These are phyloP conservation scores for Globisporangium yorkense DNA, from an alignment of 352 stramenopile genomes.

Conservation along the genomic window DNA sequence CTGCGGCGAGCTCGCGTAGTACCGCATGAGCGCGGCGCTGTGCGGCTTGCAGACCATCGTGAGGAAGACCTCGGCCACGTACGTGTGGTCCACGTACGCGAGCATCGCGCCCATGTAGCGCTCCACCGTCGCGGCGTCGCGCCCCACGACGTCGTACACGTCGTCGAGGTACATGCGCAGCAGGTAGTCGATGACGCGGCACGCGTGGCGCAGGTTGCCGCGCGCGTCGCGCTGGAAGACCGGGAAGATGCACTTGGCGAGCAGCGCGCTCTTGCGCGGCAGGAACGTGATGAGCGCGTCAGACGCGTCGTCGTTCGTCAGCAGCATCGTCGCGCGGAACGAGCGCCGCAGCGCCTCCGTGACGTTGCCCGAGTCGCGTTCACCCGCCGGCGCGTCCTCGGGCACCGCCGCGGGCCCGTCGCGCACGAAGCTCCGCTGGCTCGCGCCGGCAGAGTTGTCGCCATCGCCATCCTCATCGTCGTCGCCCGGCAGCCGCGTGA, in stretches of 20 bases:
- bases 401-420: background rate
- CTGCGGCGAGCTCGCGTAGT: conserved; percentile 56
- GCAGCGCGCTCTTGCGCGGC: conserved; percentile 64
- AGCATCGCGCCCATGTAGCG: conserved; percentile 87
- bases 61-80: conserved; percentile 82
- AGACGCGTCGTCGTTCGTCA: conserved; percentile 81
- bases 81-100: conserved; percentile 67
- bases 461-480: conserved; percentile 6
- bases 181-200: conserved; percentile 83
- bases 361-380: conserved; percentile 32
- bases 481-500: conserved; percentile 44
- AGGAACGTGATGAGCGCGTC: conserved; percentile 82
- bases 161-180: conserved; percentile 84
- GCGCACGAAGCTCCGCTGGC: conserved; percentile 2
- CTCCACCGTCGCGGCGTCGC: conserved; percentile 47
- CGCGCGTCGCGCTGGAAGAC: conserved; percentile 63
- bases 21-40: conserved; percentile 58
- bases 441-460: conserved; percentile 1
- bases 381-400: background rate
- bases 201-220: conserved; percentile 84
- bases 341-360: conserved; percentile 63
- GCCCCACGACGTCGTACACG: conserved; percentile 81
- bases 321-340: conserved; percentile 86
- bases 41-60: conserved; percentile 86
- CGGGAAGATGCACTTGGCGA: conserved; percentile 77